These are phyloP conservation scores for Tilletia walkeri DNA, from an alignment of 1,284 basidiomycete species.

Conservation along the genomic window DNA sequence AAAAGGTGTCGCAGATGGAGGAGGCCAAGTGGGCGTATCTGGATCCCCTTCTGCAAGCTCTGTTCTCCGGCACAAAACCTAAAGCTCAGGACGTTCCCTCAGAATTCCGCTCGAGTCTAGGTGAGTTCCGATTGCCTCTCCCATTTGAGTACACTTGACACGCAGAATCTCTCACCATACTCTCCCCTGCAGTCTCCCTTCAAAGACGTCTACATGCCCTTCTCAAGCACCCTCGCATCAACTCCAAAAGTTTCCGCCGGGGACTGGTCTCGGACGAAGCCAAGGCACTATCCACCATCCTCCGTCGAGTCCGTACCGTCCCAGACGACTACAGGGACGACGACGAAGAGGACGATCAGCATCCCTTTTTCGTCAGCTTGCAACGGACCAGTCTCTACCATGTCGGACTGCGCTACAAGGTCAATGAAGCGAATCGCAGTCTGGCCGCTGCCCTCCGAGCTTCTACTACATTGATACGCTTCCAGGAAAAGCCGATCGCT, in stretches of 20 bases:
- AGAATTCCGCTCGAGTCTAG: too few species aligned
- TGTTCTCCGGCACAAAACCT: too few species aligned
- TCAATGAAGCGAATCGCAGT: neutral
- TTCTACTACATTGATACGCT: too few species aligned
- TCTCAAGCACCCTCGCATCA: neutral
- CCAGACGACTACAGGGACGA: neutral
- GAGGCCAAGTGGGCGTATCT: neutral
- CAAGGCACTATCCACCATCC: neutral
- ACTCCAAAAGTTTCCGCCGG: neutral
- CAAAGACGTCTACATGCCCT: neutral
- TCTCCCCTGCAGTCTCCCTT: neutral
- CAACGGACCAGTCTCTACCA: neutral
- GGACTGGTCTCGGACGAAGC: neutral
- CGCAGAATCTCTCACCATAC: too few species aligned
- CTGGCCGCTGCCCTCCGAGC: neutral
- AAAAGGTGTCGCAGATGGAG: too few species aligned
- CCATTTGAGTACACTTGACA: too few species aligned
- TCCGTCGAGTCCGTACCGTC: neutral
- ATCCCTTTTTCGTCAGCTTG: slow-evolving; percentile 5
- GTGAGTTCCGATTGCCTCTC: too few species aligned
- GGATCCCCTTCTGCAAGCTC: neutral
- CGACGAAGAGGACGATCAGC: neutral
- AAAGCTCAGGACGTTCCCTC: too few species aligned
- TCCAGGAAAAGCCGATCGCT: too few species aligned
- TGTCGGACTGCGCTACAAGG: neutral